Conservation (phyloP, 2,329 filamentous ascomycete species). For the Stemphylium vesicarium region DNA sequence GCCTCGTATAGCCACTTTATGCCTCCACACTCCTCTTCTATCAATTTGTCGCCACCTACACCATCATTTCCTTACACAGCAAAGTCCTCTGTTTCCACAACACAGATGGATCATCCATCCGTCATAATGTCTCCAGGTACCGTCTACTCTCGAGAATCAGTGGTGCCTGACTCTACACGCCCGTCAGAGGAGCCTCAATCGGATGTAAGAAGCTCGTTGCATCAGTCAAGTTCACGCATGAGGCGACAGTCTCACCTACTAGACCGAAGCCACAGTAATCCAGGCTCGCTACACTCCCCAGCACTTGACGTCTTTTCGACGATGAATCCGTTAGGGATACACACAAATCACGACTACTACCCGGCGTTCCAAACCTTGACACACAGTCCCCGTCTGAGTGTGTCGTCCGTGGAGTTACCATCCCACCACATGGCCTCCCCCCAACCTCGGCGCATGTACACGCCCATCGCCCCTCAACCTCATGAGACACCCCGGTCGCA, state of each 20-base stretch:
- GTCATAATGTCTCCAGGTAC: slow-evolving; percentile 42
- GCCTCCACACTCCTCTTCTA: slow-evolving; percentile 40
- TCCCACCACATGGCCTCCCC: slow-evolving; percentile 40
- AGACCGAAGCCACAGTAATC: slow-evolving; percentile 51
- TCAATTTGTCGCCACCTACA: slow-evolving; percentile 28
- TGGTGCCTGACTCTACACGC: slow-evolving; percentile 25
- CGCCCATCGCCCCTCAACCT: slow-evolving; percentile 54
- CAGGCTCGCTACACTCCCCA: slow-evolving; percentile 51
- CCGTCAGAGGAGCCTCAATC: slow-evolving; percentile 30
- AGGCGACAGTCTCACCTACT: slow-evolving; percentile 19
- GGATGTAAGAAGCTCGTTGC: slow-evolving; percentile 13
- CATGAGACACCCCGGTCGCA: slow-evolving; percentile 38
- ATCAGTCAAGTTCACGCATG: slow-evolving; percentile 17
- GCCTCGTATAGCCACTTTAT: slow-evolving; percentile 41
- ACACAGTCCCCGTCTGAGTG: slow-evolving; percentile 43
- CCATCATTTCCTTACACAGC: slow-evolving; percentile 32
- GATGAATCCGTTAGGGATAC: slow-evolving; percentile 51
- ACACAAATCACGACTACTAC: slow-evolving; percentile 43
- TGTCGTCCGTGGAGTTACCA: slow-evolving; percentile 37
- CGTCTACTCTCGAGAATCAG: slow-evolving; percentile 36
- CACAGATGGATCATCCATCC: slow-evolving; percentile 29
- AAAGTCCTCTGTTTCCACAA: slow-evolving; percentile 26
- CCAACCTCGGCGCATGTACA: slow-evolving; percentile 51
- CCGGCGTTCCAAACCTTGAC: slow-evolving; percentile 28
- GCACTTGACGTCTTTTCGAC: slow-evolving; percentile 48